Evolutionary conservation across 176 grass and related monocot genomes (phyloP).

Genomic region (Urochloa ruziziensis): DNA sequence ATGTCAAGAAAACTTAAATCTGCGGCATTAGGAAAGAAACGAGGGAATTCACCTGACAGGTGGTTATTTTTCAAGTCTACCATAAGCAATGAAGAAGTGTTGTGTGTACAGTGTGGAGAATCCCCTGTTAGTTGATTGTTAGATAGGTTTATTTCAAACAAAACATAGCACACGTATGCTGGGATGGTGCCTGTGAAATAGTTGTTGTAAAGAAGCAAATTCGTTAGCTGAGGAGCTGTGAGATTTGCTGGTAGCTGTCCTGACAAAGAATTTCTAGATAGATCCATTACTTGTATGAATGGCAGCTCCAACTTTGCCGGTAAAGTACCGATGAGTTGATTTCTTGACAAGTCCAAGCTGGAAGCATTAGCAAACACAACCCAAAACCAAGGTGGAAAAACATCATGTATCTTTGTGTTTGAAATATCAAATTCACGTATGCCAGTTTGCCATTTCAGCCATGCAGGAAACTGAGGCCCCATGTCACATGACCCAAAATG

Average conservation of each 20-base stretch:
- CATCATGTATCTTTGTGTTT: constrained; percentile 46
- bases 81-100: neutral
- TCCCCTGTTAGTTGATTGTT: constrained; percentile 15
- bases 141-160: neutral
- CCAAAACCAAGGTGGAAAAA: constrained; percentile 60
- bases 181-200: constrained; percentile 39
- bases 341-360: constrained; percentile 27
- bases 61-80: constrained; percentile 28
- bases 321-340: constrained; percentile 24
- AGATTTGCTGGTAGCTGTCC: neutral
- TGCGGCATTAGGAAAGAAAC: neutral
- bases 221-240: neutral
- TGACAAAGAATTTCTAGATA: neutral
- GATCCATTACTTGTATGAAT: neutral
- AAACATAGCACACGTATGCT: neutral
- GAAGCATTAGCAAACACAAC: neutral
- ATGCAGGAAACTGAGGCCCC: constrained; percentile 46
- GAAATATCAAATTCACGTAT: constrained; percentile 11
- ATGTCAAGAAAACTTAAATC: constrained; percentile 29
- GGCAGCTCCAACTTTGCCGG: constrained; percentile 1
- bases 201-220: constrained; percentile 28
- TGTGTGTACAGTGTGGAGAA: neutral
- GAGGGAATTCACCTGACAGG: constrained; percentile 37
- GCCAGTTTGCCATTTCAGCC: constrained; percentile 40
- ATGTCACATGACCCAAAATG: constrained; percentile 35